phyloP scores from a whole-genome alignment of 2,329 filamentous ascomycete genomes.

The Phaeosphaeria sp. region DNA sequence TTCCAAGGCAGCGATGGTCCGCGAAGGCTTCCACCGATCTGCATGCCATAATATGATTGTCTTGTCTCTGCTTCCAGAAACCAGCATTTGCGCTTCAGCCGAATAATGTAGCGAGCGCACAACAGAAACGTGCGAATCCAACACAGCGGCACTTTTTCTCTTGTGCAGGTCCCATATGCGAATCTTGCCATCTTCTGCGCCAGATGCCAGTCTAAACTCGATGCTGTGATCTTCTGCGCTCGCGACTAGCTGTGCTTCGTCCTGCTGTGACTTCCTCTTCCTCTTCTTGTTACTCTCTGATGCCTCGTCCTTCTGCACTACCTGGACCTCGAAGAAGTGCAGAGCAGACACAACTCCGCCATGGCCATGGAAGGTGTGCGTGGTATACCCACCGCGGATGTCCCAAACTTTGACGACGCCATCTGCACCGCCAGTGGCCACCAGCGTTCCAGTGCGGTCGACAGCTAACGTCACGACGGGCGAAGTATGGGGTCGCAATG shows the following conservation, averaged over 20 bases:
- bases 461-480: slow-evolving; percentile 87
- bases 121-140: slow-evolving; percentile 94
- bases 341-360: slow-evolving; percentile 90
- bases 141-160: slow-evolving; percentile 74
- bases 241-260: slow-evolving; percentile 38
- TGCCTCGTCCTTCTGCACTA: slow-evolving; percentile 54
- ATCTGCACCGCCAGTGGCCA: slow-evolving; percentile 92
- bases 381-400: slow-evolving; percentile 85
- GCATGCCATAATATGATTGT: slow-evolving; percentile 93
- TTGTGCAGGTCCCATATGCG: slow-evolving; percentile 91
- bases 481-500: slow-evolving; percentile 86
- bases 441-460: slow-evolving; percentile 84
- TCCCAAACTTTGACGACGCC: slow-evolving; percentile 98
- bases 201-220: slow-evolving; percentile 83
- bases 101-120: slow-evolving; percentile 89
- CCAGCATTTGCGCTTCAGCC: slow-evolving; percentile 71
- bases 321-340: slow-evolving; percentile 82
- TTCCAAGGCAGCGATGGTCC: slow-evolving; percentile 84
- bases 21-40: slow-evolving; percentile 80
- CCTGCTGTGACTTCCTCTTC: slow-evolving; percentile 53
- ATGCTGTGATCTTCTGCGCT: slow-evolving; percentile 55
- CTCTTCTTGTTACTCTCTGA: slow-evolving; percentile 44
- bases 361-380: slow-evolving; percentile 93
- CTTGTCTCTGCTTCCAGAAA: slow-evolving; percentile 90
- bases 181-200: slow-evolving; percentile 92